Evolutionary conservation across 805 yeast species (phyloP).

Genomic region (Candida maltosa): DNA sequence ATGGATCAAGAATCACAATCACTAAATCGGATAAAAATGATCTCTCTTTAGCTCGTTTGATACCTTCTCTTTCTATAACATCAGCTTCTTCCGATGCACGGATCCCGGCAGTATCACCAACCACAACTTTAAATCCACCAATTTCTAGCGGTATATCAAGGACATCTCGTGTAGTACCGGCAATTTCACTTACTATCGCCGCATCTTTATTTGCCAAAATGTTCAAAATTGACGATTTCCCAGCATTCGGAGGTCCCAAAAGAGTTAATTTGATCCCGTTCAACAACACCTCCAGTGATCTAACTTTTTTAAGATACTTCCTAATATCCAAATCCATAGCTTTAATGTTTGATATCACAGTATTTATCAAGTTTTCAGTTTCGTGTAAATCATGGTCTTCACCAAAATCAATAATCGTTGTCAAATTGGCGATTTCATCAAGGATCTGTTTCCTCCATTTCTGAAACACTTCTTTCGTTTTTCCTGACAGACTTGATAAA

Average conservation of each 20-base stretch:
- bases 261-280: conserved; percentile 72
- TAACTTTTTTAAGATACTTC: conserved; percentile 43
- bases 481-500: conserved; percentile 68
- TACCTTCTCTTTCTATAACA: conserved; percentile 74
- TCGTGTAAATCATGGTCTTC: conserved; percentile 87
- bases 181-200: conserved; percentile 85
- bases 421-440: conserved; percentile 64
- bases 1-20: conserved; percentile 51
- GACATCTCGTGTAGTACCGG: conserved; percentile 92
- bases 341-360: conserved; percentile 44
- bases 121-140: conserved; percentile 74
- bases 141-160: conserved; percentile 80
- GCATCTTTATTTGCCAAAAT: conserved; percentile 73
- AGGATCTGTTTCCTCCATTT: conserved; percentile 69
- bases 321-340: conserved; percentile 44
- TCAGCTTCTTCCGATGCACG: conserved; percentile 49
- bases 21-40: conserved; percentile 64
- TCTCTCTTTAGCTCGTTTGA: conserved; percentile 65
- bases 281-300: conserved; percentile 58
- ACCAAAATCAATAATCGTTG: conserved; percentile 92
- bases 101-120: conserved; percentile 94
- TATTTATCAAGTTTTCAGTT: conserved; percentile 47
- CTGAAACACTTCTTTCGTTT: conserved; percentile 50
- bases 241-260: conserved; percentile 94
- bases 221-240: conserved; percentile 86